Evolutionary conservation across 1,284 basidiomycete species (phyloP).

Genomic region (Ceratobasidium sp.): DNA sequence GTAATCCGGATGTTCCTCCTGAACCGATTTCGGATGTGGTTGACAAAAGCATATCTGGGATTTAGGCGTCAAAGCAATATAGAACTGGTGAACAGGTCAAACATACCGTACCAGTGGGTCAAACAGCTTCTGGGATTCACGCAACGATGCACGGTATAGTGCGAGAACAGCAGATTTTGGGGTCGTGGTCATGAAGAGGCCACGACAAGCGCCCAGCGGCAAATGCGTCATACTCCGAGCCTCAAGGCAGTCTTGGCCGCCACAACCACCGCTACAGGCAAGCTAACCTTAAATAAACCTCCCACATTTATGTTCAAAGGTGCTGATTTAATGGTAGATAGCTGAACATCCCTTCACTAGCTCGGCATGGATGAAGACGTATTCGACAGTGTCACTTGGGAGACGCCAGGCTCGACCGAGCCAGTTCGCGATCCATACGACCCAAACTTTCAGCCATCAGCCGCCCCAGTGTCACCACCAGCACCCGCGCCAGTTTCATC

Average conservation of each 20-base stretch:
- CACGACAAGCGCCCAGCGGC: not conserved
- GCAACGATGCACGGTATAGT: slow-evolving; percentile 40
- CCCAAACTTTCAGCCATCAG: slow-evolving; percentile 57
- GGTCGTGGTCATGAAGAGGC: slow-evolving; percentile 15
- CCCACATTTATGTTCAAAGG: not conserved
- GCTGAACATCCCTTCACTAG: not conserved
- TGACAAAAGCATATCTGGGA: slow-evolving; percentile 73
- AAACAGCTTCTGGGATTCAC: slow-evolving; percentile 29
- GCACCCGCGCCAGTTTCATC: slow-evolving; percentile 36
- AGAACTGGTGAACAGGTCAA: not conserved
- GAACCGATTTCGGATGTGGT: slow-evolving; percentile 72
- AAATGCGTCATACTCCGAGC: not conserved
- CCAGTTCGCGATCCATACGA: slow-evolving; percentile 57
- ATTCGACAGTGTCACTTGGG: slow-evolving; percentile 88
- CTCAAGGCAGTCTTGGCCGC: slow-evolving; percentile 14
- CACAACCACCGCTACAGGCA: slow-evolving; percentile 15
- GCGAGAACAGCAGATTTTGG: slow-evolving; percentile 10
- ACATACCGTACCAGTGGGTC: slow-evolving; percentile 36
- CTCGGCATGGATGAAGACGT: slow-evolving; percentile 68
- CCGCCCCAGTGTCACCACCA: slow-evolving; percentile 52
- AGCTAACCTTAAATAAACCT: slow-evolving; percentile 10
- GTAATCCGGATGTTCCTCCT: slow-evolving; percentile 53
- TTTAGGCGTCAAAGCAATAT: not conserved
- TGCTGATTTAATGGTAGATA: not conserved
- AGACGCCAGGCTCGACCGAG: slow-evolving; percentile 70